Base-by-base conservation (phyloP, 495 filamentous ascomycete species). In the Trichoderma reesei region DNA sequence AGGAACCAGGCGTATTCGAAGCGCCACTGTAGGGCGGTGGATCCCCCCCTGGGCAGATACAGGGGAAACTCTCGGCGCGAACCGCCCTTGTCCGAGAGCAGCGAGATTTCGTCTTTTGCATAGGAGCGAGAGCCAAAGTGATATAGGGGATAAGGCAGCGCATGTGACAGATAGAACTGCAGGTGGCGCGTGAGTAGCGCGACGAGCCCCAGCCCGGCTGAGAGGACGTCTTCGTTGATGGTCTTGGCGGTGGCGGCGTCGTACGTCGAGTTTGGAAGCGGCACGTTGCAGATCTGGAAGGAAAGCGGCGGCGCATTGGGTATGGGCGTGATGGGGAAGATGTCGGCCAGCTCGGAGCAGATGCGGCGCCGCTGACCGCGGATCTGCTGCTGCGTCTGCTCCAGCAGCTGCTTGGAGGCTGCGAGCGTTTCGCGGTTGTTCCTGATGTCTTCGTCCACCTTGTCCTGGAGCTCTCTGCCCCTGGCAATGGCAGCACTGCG, bases 1-100 rank as follows among this genome's bases (percentile, higher is more conserved):
- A 98, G 75, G 67, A 98, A 98, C 67, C 96, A 91, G 5, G 80
- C 94, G 76, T 98, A 98, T 67, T 97, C 93, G 71, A 97, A 96
- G 10, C 92, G 85, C 69, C 89, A 96, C 37, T 87, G 82, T 3
- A 48, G n/a, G 7, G 92, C 85, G 13, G 84, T 86, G 1, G 74
- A 77, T 14, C 79, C 78, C 18, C 87, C 85, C 64, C 89, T 88
- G 10, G 74, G 73, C 41, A 88, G 80, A 72, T 90, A 91, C 0
- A 98, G 80, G 2, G 93, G 94, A 71, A 90, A 95, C 2, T 84
- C 87, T 20, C 89, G 82, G 33, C 54, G 39, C 2, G 31, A 13
- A 26, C 42, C 46, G 62, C 86, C 83, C 13, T 76, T 73, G 60
- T 83, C 78, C 7, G 84, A 79, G 5, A 91, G 81, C 6, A 84